These are phyloP conservation scores for Naganishia cerealis DNA, from an alignment of 1,284 basidiomycete genomes.

Conservation along the genomic window DNA sequence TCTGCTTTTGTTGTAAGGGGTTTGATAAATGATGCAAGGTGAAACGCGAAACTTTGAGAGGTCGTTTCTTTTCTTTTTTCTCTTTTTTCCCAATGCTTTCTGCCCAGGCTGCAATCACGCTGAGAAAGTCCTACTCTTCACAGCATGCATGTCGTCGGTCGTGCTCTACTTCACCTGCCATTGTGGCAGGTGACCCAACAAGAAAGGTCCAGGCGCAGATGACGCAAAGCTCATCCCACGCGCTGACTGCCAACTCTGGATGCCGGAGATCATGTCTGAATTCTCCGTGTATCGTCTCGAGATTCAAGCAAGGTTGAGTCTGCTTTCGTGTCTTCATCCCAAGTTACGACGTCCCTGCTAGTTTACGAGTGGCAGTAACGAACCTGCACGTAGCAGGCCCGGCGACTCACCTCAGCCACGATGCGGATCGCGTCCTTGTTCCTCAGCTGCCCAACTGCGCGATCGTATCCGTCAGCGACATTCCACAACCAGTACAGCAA, in stretches of 20 bases:
- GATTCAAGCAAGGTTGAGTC: neutral
- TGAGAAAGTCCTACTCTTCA: neutral
- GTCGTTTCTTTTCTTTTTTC: conserved; percentile 1
- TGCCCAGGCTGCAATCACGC: neutral
- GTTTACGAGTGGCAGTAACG: neutral
- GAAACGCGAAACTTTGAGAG: conserved; percentile 1
- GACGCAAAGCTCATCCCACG: neutral
- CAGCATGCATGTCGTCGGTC: neutral
- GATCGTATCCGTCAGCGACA: conserved; percentile 17
- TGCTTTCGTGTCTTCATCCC: neutral
- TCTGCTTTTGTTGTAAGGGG: neutral
- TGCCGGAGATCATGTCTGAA: neutral
- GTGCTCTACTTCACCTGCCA: too few species aligned
- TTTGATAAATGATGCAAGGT: neutral
- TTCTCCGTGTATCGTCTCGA: neutral
- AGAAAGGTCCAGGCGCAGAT: neutral
- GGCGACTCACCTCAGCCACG: neutral
- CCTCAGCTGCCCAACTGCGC: neutral
- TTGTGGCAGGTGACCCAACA: too few species aligned
- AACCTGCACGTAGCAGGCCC: neutral
- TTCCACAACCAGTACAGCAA: neutral
- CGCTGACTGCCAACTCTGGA: neutral
- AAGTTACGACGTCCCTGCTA: neutral
- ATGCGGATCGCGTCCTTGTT: neutral
- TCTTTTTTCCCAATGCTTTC: neutral